Percentiles rank a stretch among this genome's conserved stretches.
Evolutionary conservation across 306 rosid species (phyloP).

Genomic region (Datisca glomerata): DNA sequence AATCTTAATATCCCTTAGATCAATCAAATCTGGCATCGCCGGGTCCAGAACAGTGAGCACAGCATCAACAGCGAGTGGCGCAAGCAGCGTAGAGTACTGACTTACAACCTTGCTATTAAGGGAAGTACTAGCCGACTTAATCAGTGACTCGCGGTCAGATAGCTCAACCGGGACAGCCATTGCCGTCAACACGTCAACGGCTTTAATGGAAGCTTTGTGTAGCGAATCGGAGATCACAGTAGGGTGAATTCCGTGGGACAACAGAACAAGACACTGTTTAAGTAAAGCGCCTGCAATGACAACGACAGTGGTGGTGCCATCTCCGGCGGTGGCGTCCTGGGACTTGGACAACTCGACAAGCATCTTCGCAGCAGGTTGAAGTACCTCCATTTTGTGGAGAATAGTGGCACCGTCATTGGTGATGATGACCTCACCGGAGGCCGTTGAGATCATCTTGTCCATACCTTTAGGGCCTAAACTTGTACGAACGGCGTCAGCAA

Average conservation of each 20-base stretch:
- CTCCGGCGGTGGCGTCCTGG: constrained; percentile 93
- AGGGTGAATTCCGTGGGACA: constrained; percentile 82
- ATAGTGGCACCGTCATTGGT: constrained; percentile 96
- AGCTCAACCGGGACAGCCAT: constrained; percentile 96
- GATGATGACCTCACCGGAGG: constrained; percentile 75
- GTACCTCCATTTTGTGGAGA: constrained; percentile 82
- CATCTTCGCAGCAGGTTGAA: constrained; percentile 97
- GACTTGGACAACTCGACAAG: constrained; percentile 96
- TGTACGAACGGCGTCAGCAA: constrained; percentile 76
- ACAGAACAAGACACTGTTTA: constrained; percentile 49
- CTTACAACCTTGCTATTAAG: constrained; percentile 94
- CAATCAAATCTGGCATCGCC: constrained; percentile 51
- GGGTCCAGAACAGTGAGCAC: constrained; percentile 73
- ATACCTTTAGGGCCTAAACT: constrained; percentile 83
- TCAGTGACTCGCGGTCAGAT: constrained; percentile 67
- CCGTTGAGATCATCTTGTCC: constrained; percentile 89
- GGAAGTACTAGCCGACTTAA: constrained; percentile 82
- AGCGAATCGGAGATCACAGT: constrained; percentile 80
- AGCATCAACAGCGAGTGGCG: constrained; percentile 90
- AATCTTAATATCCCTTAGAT: constrained; percentile 79
- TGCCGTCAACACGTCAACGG: constrained; percentile 74
- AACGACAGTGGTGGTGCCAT: constrained; percentile 94
- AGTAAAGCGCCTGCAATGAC: constrained; percentile 82
- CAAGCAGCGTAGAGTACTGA: constrained; percentile 84
- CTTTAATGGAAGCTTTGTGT: constrained; percentile 67